Conservation (phyloP, 2,329 filamentous ascomycete species). For the Fusarium illudens region DNA sequence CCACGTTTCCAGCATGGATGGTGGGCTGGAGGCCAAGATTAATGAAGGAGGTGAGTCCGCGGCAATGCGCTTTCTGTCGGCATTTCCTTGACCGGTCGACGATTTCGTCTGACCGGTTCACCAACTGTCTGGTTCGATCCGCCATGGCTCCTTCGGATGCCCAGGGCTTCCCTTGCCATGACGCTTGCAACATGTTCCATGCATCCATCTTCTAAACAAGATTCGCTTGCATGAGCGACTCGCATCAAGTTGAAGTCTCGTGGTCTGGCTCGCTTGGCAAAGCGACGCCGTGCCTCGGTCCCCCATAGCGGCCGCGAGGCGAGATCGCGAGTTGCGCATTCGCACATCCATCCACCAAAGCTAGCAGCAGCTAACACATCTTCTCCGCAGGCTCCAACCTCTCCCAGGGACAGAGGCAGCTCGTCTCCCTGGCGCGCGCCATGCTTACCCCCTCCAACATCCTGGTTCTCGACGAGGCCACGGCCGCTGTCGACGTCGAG, state of each 20-base stretch:
- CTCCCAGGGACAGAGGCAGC: constrained; percentile 92
- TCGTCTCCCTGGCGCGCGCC: constrained; percentile 91
- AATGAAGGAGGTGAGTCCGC: constrained; percentile 85
- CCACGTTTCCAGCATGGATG: constrained; percentile 85
- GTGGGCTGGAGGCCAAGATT: constrained; percentile 87
- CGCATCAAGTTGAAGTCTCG: constrained; percentile 46
- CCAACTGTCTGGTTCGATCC: constrained; percentile 32
- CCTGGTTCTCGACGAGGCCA: constrained; percentile 95
- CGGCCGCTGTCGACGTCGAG: constrained; percentile 76
- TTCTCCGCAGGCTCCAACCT: constrained; percentile 80
- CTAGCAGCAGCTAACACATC: constrained; percentile 28
- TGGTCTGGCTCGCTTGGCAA: constrained; percentile 34
- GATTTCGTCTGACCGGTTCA: constrained; percentile 24
- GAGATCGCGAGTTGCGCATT: constrained; percentile 14
- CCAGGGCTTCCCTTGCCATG: constrained; percentile 7
- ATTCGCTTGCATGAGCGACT: constrained; percentile 48
- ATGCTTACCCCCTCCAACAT: constrained; percentile 97
- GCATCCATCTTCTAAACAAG: constrained; percentile 19
- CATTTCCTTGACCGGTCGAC: constrained; percentile 32
- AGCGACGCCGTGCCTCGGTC: constrained; percentile 8
- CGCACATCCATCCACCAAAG: neutral
- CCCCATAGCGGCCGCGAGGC: neutral
- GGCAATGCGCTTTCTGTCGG: constrained; percentile 37
- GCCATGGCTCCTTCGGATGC: constrained; percentile 19
- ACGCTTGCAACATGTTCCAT: constrained; percentile 27